These are phyloP conservation scores for Ophiocordyceps unilateralis DNA, from an alignment of 2,329 filamentous ascomycete genomes.

Conservation along the genomic window DNA sequence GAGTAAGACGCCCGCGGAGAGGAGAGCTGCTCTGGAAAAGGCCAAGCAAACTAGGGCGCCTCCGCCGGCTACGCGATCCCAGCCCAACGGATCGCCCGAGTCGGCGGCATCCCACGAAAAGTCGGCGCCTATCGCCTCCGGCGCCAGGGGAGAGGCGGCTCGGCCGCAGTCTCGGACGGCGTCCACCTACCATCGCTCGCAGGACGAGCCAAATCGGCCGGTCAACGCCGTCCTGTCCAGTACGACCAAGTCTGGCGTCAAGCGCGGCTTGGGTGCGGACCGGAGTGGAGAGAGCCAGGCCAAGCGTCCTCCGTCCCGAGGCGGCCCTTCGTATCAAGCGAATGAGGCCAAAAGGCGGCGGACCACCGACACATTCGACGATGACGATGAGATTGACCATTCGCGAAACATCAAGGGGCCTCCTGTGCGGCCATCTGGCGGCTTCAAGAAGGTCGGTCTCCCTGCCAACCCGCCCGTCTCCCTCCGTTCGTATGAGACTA, in stretches of 20 bases:
- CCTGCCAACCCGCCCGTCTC: too few species aligned
- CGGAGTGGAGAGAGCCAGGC: conserved; percentile 36
- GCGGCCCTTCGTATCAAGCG: conserved; percentile 44
- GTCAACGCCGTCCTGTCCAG: conserved; percentile 44
- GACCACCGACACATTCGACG: conserved; percentile 55
- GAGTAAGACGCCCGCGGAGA: conserved; percentile 47
- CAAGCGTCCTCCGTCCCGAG: conserved; percentile 26
- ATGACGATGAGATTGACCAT: conserved; percentile 41
- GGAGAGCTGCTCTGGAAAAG: conserved; percentile 45
- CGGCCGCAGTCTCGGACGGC: conserved; percentile 42
- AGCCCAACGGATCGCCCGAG: conserved; percentile 33
- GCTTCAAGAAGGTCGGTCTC: conserved; percentile 42
- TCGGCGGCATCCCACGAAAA: conserved; percentile 17
- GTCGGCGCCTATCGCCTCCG: conserved; percentile 5
- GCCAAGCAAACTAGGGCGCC: conserved; percentile 48
- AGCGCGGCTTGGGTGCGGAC: conserved; percentile 55
- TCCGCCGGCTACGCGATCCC: conserved; percentile 38
- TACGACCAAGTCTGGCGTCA: conserved; percentile 42
- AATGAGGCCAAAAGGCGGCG: conserved; percentile 66
- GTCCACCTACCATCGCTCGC: conserved; percentile 29
- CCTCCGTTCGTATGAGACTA: conserved; percentile 10
- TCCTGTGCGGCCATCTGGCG: conserved; percentile 65
- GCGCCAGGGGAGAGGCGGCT: conserved; percentile 16
- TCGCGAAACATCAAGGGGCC: conserved; percentile 55
- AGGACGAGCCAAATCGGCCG: conserved; percentile 43